Evolutionary conservation across 129 eudicot species (phyloP), one percentile per base, ranked within the genome.

Genomic region (Scalesia atractyloides): DNA sequence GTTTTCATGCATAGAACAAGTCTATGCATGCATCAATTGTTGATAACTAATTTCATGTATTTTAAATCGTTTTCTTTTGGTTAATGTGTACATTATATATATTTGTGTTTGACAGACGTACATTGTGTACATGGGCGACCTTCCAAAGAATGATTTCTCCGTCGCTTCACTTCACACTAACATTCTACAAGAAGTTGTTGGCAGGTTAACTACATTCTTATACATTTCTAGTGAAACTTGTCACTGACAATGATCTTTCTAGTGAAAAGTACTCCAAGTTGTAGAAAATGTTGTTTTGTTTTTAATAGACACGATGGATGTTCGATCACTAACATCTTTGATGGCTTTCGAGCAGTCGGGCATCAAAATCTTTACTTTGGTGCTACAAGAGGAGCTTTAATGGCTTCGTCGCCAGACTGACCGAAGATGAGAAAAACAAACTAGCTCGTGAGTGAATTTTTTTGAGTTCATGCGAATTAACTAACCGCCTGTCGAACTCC

Each of bases 91-190:
- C 14, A 24, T 12, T 9, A 18, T 54, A 54, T 6, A 19, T 53
- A 4, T 14, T 11, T 57, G 18, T 52, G 30, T 48, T 54, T 68
- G 77, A 74, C 79, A 91, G 97, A 83, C 76, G 7, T 90, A 90
- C 77, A 80, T 90, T 66, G 96, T 90, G 18, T 90, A 90, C 69
- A 83, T 91, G 97, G 97, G 90, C 12, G 86, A 87, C 18, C 75
- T 76, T 30, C 88, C 96, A 3, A 85, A 81, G 70, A 78, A 73
- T 57, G 86, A 68, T 26, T 68, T 79, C 80, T 74, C 89, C 0
- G 75, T 82, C 3, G 66, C 86, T 48, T 66, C 90, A 15, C 64
- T 70, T 9, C 96, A 91, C 68, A 43, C 80, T 22, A 83, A 59
- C 84, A 83, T 91, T 74, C 83, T 91, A 57, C 77, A 85, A 79